Evolutionary conservation across 108 stramenopile species (phyloP).

Genomic region (Pseudonitzschia pungens): DNA sequence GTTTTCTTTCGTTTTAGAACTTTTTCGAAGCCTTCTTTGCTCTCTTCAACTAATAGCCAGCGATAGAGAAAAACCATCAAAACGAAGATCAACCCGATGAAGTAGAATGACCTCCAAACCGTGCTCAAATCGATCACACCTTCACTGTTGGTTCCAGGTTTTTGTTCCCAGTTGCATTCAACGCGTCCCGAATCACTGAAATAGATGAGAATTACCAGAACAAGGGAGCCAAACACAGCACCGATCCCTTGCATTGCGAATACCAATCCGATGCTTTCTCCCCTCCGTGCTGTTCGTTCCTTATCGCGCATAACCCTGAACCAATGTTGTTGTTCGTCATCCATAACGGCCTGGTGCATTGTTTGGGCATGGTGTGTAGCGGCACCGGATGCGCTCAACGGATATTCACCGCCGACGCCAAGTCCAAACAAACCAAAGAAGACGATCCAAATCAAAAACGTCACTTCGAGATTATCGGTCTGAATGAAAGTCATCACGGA

Average conservation of each 20-base stretch:
- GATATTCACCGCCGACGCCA: constrained; percentile 42
- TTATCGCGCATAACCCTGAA: not conserved
- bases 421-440: constrained; percentile 37
- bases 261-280: constrained; percentile 30
- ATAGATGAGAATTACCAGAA: constrained; percentile 30
- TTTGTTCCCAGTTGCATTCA: constrained; percentile 15
- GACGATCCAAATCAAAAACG: constrained; percentile 13
- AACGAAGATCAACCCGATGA: constrained; percentile 33
- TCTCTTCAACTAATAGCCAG: constrained; percentile 13
- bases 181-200: constrained; percentile 10
- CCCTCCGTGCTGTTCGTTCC: constrained; percentile 13
- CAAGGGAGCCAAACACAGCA: constrained; percentile 26
- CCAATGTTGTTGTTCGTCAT: constrained; percentile 20
- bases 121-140: constrained; percentile 16
- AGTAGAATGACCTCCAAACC: constrained; percentile 26
- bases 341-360: constrained; percentile 17
- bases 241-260: constrained; percentile 43
- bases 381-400: constrained; percentile 24
- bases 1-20: not conserved
- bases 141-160: constrained; percentile 9
- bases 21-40: not conserved
- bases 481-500: constrained; percentile 22
- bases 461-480: not conserved
- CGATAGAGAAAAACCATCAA: constrained; percentile 30
- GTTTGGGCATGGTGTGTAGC: constrained; percentile 25